Percentiles rank a stretch among this genome's conserved stretches.
These are phyloP conservation scores for Citrus reticulata DNA, from an alignment of 345 rosid genomes.

Conservation along the genomic window DNA sequence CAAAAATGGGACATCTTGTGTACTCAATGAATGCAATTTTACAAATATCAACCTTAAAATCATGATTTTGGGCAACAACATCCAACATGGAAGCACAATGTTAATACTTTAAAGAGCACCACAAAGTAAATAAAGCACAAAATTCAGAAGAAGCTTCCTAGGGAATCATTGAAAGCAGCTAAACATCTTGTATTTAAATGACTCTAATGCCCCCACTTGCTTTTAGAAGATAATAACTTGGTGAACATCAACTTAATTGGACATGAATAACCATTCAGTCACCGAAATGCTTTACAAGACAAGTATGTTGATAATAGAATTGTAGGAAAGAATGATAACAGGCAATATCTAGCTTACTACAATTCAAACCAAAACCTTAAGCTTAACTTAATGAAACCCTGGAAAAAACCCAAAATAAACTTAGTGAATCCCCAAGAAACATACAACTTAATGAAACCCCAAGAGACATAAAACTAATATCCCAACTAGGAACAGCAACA, in stretches of 20 bases:
- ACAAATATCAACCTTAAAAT: not conserved
- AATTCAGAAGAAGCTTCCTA: not conserved
- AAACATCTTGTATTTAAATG: not conserved
- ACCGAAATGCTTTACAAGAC: not conserved
- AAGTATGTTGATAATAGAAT: not conserved
- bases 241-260: not conserved
- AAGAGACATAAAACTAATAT: not conserved
- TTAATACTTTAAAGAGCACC: not conserved
- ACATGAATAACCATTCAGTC: not conserved
- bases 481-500: not conserved
- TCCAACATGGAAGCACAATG: not conserved
- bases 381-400: not conserved
- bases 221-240: not conserved
- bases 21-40: not conserved
- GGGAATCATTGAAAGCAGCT: not conserved
- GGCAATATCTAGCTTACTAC: not conserved
- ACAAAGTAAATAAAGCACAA: not conserved
- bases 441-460: not conserved
- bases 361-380: constrained; percentile 1
- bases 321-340: not conserved
- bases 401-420: too few relatives aligned
- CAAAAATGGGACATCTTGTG: not conserved
- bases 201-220: not conserved
- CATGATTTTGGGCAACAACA: not conserved
- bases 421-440: not conserved